A percentile compares a stretch with the other conserved stretches of the same genome.
These are phyloP conservation scores for Neonectria hederae DNA, from an alignment of 2,329 filamentous ascomycete genomes.

Conservation along the genomic window DNA sequence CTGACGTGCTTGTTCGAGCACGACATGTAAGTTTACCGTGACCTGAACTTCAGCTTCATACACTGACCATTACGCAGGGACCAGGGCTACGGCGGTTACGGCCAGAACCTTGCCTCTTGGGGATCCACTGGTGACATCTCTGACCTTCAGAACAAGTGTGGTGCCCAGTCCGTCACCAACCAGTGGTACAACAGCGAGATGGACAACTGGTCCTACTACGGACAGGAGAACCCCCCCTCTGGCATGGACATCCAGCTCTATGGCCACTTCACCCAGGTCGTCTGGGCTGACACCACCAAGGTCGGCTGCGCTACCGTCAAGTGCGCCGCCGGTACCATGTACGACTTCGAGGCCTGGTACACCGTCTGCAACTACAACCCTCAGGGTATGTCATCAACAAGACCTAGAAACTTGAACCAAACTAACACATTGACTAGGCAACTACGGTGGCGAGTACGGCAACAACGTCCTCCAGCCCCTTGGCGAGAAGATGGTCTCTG, in stretches of 20 bases:
- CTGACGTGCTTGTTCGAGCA: slow-evolving; percentile 77
- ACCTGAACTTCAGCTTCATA: background rate
- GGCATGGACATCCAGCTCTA: slow-evolving; percentile 70
- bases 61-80: slow-evolving; percentile 56
- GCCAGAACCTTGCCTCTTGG: slow-evolving; percentile 88
- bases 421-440: slow-evolving; percentile 51
- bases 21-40: slow-evolving; percentile 68
- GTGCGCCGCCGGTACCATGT: slow-evolving; percentile 62
- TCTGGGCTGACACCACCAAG: slow-evolving; percentile 52
- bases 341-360: slow-evolving; percentile 68
- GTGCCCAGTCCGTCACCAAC: slow-evolving; percentile 77
- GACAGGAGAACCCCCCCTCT: slow-evolving; percentile 63
- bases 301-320: slow-evolving; percentile 74
- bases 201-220: slow-evolving; percentile 67
- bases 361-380: slow-evolving; percentile 90
- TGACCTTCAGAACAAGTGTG: slow-evolving; percentile 57
- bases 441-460: slow-evolving; percentile 61
- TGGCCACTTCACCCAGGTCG: slow-evolving; percentile 63
- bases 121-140: slow-evolving; percentile 53
- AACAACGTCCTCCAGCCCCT: slow-evolving; percentile 58
- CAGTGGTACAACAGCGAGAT: slow-evolving; percentile 91
- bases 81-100: slow-evolving; percentile 73
- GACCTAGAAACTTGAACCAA: too few relatives aligned
- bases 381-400: slow-evolving; percentile 65
- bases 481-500: slow-evolving; percentile 35